Percentiles rank a stretch among this genome's conserved stretches.
phyloP scores from a whole-genome alignment of 2,329 filamentous ascomycete species.

The Ophiostoma quercus region DNA sequence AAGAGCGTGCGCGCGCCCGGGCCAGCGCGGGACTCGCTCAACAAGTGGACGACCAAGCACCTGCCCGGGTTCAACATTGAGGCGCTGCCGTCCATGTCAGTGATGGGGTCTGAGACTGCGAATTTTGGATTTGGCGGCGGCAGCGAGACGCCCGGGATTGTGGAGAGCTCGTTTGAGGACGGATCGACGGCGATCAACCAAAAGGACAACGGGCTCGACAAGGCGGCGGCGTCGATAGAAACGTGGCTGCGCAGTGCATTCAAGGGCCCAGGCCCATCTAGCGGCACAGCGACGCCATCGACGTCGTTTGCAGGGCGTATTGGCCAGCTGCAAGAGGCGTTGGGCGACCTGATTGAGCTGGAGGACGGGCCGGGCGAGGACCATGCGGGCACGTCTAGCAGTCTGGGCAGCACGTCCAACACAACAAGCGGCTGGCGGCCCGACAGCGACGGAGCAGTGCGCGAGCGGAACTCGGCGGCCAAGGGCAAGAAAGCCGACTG shows the following conservation, averaged over 20 bases:
- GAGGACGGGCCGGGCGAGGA: conserved; percentile 57
- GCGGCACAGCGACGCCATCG: conserved; percentile 18
- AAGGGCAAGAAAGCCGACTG: conserved; percentile 48
- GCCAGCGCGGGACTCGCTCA: conserved; percentile 77
- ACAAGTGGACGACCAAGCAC: conserved; percentile 77
- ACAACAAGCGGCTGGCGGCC: conserved; percentile 36
- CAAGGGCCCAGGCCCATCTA: conserved; percentile 28
- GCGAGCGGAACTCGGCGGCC: conserved; percentile 34
- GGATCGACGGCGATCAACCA: conserved; percentile 36
- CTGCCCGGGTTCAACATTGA: conserved; percentile 73
- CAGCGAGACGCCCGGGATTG: conserved; percentile 40
- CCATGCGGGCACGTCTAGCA: conserved; percentile 30
- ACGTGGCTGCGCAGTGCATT: conserved; percentile 85
- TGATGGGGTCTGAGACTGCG: conserved; percentile 57
- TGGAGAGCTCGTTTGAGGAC: conserved; percentile 46
- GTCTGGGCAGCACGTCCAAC: conserved; percentile 29
- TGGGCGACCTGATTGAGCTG: conserved; percentile 66
- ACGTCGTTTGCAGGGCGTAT: conserved; percentile 25
- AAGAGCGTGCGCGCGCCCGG: conserved; percentile 68
- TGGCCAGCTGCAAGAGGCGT: conserved; percentile 35
- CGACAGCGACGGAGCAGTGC: conserved; percentile 37
- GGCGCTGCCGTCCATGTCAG: conserved; percentile 59
- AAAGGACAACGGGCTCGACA: conserved; percentile 60
- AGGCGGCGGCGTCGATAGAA: conserved; percentile 81
- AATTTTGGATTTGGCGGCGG: conserved; percentile 46